A percentile compares a stretch with the other conserved stretches of the same genome.
Conservation (phyloP, 2,329 filamentous ascomycete species). For the Cytospora piceae region DNA sequence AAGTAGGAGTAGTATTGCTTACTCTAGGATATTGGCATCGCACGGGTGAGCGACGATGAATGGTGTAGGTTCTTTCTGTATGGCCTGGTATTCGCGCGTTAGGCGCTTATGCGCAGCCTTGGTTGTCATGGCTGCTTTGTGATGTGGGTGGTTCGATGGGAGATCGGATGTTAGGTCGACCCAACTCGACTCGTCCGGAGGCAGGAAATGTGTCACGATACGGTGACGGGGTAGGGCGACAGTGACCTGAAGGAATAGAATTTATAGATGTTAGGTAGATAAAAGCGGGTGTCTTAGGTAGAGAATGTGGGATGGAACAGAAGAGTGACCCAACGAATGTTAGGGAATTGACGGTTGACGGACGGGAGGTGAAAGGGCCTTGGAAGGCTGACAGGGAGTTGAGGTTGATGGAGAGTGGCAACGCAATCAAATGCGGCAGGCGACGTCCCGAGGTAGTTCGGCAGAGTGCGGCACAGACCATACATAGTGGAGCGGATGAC, state of each 20-base stretch:
- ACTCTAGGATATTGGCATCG: slow-evolving; percentile 90
- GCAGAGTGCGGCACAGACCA: too few species aligned
- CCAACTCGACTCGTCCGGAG: slow-evolving; percentile 1
- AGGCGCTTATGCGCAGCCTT: slow-evolving; percentile 39
- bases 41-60: slow-evolving; percentile 90
- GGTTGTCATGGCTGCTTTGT: slow-evolving; percentile 27
- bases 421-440: neutral
- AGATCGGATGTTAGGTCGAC: slow-evolving; percentile 3
- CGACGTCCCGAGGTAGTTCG: neutral
- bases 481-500: neutral
- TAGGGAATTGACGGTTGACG: neutral
- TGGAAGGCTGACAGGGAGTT: neutral
- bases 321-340: neutral
- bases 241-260: slow-evolving; percentile 6
- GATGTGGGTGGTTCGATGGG: neutral
- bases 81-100: slow-evolving; percentile 66
- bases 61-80: slow-evolving; percentile 76
- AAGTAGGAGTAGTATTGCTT: slow-evolving; percentile 36
- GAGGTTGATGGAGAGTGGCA: slow-evolving; percentile 5
- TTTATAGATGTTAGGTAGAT: slow-evolving; percentile 1
- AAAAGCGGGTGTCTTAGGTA: neutral
- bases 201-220: slow-evolving; percentile 24
- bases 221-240: neutral
- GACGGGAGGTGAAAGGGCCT: neutral
- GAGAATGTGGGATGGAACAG: slow-evolving; percentile 10